Conservation (phyloP, 1,139 yeast species). For the Magnusiomyces fungicola region DNA sequence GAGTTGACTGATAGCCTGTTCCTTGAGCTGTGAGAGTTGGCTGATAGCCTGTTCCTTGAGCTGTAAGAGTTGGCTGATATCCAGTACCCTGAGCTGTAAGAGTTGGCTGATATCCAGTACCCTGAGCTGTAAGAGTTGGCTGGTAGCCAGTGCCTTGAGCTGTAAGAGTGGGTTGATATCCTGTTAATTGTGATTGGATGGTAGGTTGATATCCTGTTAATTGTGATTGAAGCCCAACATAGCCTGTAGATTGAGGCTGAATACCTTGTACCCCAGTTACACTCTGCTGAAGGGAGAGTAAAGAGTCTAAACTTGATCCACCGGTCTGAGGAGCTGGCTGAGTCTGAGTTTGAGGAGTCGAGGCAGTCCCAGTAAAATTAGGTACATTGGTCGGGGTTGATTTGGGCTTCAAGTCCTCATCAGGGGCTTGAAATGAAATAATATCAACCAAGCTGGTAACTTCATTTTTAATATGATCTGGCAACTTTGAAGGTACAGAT, state of each 20-base stretch:
- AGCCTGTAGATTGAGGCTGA: constrained; percentile 35
- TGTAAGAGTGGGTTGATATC: constrained; percentile 13
- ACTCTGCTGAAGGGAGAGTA: constrained; percentile 35
- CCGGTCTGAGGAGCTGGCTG: constrained; percentile 29
- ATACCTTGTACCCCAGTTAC: constrained; percentile 34
- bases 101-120: constrained; percentile 30
- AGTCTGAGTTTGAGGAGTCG: constrained; percentile 19
- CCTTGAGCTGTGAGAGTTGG: constrained; percentile 35
- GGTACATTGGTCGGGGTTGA: constrained; percentile 28
- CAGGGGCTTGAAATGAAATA: constrained; percentile 73
- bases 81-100: constrained; percentile 35
- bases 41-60: constrained; percentile 25
- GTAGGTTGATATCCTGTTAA: constrained; percentile 33
- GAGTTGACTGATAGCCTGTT: constrained; percentile 34
- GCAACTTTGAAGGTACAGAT: constrained; percentile 63
- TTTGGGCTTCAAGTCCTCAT: constrained; percentile 36
- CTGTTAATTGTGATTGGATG: constrained; percentile 19
- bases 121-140: constrained; percentile 29
- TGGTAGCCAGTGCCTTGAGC: constrained; percentile 29
- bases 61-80: constrained; percentile 33
- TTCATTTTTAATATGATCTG: constrained; percentile 69
- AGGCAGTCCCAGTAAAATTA: constrained; percentile 22
- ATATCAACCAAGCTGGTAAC: constrained; percentile 84
- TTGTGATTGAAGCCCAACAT: constrained; percentile 27
- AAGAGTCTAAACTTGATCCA: constrained; percentile 23